A percentile compares a stretch with the other conserved stretches of the same genome.
phyloP scores from a whole-genome alignment of 495 filamentous ascomycete species.

The Penicillium daleae region DNA sequence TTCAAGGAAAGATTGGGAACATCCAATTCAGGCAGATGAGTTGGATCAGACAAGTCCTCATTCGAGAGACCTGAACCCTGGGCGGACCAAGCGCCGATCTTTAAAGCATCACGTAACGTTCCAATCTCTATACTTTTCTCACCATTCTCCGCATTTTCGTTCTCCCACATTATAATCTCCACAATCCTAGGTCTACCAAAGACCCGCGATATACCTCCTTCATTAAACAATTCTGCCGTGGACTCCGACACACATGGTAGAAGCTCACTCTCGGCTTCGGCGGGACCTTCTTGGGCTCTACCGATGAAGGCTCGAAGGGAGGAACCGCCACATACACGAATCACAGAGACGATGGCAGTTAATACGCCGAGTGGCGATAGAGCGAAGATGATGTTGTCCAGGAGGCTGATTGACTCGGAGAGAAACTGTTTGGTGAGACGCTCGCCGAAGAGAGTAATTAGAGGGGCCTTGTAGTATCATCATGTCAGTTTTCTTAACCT shows the following conservation, averaged over 20 bases:
- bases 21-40: constrained; percentile 35
- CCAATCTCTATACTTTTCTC: constrained; percentile 28
- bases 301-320: constrained; percentile 59
- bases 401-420: constrained; percentile 50
- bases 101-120: constrained; percentile 36
- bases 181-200: constrained; percentile 45
- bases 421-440: constrained; percentile 61
- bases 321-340: constrained; percentile 55
- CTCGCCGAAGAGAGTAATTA: constrained; percentile 61
- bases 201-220: constrained; percentile 46
- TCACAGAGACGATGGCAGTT: constrained; percentile 56
- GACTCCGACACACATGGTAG: constrained; percentile 48
- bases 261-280: constrained; percentile 45
- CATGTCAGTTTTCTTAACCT: neutral
- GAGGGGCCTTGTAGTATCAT: constrained; percentile 38
- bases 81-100: constrained; percentile 29
- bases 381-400: constrained; percentile 59
- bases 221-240: constrained; percentile 49
- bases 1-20: constrained; percentile 54
- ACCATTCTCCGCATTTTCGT: constrained; percentile 21
- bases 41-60: neutral
- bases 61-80: neutral
- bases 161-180: constrained; percentile 45
- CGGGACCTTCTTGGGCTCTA: constrained; percentile 48
- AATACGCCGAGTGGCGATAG: constrained; percentile 59